Conservation (phyloP, 2,329 filamentous ascomycete species). For the Capronia coronata region DNA sequence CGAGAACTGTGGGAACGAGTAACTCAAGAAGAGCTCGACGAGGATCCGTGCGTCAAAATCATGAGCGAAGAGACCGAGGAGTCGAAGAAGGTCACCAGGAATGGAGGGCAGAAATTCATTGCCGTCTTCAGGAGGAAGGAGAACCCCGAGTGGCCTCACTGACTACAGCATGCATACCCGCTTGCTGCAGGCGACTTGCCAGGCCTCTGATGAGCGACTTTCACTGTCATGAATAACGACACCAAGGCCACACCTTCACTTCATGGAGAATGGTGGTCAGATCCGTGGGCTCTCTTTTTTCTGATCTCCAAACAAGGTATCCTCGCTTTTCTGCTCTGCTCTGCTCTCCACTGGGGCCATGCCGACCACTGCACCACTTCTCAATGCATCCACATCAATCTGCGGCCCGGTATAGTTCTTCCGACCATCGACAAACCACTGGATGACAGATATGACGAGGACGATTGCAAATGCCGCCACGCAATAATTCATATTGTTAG, state of each 20-base stretch:
- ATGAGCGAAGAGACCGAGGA: constrained; percentile 83
- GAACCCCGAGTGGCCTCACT: constrained; percentile 64
- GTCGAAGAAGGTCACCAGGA: constrained; percentile 90
- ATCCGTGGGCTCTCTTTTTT: neutral
- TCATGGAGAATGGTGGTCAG: too few relatives aligned
- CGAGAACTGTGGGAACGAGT: constrained; percentile 73
- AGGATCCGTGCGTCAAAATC: constrained; percentile 53
- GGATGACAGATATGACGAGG: constrained; percentile 50
- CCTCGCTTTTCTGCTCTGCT: constrained; percentile 6
- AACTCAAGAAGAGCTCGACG: constrained; percentile 47
- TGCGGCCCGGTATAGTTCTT: constrained; percentile 55
- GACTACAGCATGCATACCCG: neutral
- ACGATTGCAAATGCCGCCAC: constrained; percentile 53
- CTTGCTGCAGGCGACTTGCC: neutral
- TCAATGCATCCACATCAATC: constrained; percentile 37
- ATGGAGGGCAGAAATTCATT: constrained; percentile 84
- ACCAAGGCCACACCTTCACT: too few relatives aligned
- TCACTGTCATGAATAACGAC: too few relatives aligned
- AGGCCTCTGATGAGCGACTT: too few relatives aligned
- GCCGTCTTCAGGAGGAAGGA: constrained; percentile 76
- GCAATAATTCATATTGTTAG: constrained; percentile 60
- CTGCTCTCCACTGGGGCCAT: constrained; percentile 18
- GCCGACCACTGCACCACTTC: constrained; percentile 27
- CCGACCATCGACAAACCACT: constrained; percentile 56
- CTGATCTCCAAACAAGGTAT: constrained; percentile 9